Conservation (phyloP, 805 yeast species). For the Tetrapisispora taiwanensis region DNA sequence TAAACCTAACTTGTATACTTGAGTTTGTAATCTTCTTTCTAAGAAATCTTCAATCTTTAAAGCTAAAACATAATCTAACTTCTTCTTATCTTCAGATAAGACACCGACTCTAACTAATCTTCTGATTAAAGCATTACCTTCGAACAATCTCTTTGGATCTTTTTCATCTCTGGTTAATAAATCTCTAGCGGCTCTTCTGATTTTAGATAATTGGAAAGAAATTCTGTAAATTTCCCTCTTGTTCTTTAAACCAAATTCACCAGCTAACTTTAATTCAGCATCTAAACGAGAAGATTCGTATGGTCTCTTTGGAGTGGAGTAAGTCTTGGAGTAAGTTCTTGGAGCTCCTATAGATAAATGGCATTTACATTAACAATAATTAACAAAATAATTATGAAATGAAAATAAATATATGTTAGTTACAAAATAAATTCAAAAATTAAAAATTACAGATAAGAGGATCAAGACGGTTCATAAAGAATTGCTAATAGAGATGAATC, state of each 20-base stretch:
- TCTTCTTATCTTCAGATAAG: slow-evolving; percentile 97
- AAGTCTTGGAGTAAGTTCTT: slow-evolving; percentile 98
- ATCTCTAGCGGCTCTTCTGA: slow-evolving; percentile 99
- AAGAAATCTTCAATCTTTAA: slow-evolving; percentile 97
- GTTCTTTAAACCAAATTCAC: slow-evolving; percentile 99
- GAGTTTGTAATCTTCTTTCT: slow-evolving; percentile 99
- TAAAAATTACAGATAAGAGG: background rate
- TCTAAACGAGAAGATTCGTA: slow-evolving; percentile 99
- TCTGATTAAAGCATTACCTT: slow-evolving; percentile 99
- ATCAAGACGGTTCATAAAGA: slow-evolving; percentile 8
- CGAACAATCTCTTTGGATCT: slow-evolving; percentile 99
- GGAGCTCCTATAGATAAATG: slow-evolving; percentile 65
- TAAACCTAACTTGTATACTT: slow-evolving; percentile 98
- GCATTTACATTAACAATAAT: background rate
- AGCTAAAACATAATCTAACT: slow-evolving; percentile 99
- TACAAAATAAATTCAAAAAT: slow-evolving; percentile 4
- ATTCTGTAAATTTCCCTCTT: slow-evolving; percentile 99
- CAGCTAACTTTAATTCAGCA: slow-evolving; percentile 97
- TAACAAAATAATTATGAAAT: too few relatives aligned
- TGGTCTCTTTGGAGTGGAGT: slow-evolving; percentile 98
- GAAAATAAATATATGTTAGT: background rate
- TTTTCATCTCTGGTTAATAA: slow-evolving; percentile 99
- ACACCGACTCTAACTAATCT: slow-evolving; percentile 99
- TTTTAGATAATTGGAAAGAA: slow-evolving; percentile 97
- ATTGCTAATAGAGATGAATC: background rate